Conservation (phyloP, 805 yeast species). For the Myxozyma kluyveri region DNA sequence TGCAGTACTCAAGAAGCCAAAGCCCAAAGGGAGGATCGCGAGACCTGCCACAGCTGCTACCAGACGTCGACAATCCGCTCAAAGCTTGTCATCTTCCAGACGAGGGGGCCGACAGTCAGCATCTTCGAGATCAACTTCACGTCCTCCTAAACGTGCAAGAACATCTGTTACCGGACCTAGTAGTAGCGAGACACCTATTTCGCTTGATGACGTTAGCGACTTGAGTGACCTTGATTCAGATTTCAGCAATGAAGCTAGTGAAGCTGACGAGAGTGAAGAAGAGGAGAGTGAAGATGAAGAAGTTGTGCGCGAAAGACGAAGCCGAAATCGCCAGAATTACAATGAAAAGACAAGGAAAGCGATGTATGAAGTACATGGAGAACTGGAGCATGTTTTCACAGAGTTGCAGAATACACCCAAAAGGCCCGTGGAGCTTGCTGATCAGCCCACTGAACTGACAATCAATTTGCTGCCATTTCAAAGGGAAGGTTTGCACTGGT, state of each 20-base stretch:
- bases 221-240: neutral
- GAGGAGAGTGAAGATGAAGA: conserved; percentile 10
- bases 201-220: neutral
- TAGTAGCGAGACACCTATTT: neutral
- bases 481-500: conserved; percentile 89
- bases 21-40: neutral
- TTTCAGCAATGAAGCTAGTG: neutral
- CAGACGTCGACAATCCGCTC: neutral
- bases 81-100: too few species aligned
- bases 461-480: conserved; percentile 83
- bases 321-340: conserved; percentile 8
- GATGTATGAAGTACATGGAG: conserved; percentile 75
- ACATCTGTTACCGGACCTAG: neutral
- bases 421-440: conserved; percentile 45
- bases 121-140: neutral
- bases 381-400: conserved; percentile 68
- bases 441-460: conserved; percentile 76
- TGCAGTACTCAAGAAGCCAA: conserved; percentile 7
- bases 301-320: neutral
- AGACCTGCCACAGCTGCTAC: neutral
- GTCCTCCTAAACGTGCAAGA: conserved; percentile 1
- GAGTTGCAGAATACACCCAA: conserved; percentile 54
- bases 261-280: conserved; percentile 12
- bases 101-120: too few species aligned
- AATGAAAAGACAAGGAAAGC: conserved; percentile 37